These are phyloP conservation scores for Pyrenophora seminiperda DNA, from an alignment of 2,329 filamentous ascomycete genomes.

Conservation along the genomic window DNA sequence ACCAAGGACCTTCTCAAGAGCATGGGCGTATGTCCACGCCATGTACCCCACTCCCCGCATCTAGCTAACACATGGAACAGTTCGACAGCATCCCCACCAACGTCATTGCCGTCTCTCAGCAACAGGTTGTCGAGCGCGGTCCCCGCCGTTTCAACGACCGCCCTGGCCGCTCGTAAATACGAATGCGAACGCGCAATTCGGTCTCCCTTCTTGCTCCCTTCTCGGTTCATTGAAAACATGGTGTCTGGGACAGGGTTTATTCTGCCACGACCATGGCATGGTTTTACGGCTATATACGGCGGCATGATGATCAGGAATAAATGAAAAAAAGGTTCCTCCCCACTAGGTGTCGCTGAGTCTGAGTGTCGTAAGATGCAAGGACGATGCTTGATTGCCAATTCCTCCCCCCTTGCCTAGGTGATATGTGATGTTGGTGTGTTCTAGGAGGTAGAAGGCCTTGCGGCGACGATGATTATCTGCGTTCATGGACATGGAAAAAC, in stretches of 20 bases:
- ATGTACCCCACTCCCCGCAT: not conserved
- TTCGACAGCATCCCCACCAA: conserved; percentile 98
- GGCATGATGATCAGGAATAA: conserved; percentile 75
- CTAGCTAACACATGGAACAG: conserved; percentile 55
- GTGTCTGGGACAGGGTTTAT: conserved; percentile 92
- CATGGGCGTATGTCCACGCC: conserved; percentile 79
- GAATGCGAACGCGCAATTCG: conserved; percentile 55
- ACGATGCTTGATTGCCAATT: conserved; percentile 92
- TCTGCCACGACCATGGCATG: conserved; percentile 94
- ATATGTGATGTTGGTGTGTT: conserved; percentile 18
- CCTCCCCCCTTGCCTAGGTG: conserved; percentile 20
- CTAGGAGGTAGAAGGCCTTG: not conserved
- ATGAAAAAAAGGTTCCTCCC: conserved; percentile 50
- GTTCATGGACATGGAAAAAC: no score
- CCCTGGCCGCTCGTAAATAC: conserved; percentile 43
- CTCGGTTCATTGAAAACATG: conserved; percentile 44
- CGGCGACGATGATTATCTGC: not conserved
- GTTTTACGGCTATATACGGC: conserved; percentile 66
- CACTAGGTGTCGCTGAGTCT: conserved; percentile 89
- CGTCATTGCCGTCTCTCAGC: conserved; percentile 86
- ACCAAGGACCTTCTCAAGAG: conserved; percentile 99
- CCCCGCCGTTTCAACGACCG: conserved; percentile 79
- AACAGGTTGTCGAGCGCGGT: conserved; percentile 81
- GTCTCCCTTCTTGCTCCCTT: conserved; percentile 30
- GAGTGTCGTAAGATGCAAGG: conserved; percentile 51